These are phyloP conservation scores for Citrus medica DNA, from an alignment of 345 rosid species.

Conservation along the genomic window DNA sequence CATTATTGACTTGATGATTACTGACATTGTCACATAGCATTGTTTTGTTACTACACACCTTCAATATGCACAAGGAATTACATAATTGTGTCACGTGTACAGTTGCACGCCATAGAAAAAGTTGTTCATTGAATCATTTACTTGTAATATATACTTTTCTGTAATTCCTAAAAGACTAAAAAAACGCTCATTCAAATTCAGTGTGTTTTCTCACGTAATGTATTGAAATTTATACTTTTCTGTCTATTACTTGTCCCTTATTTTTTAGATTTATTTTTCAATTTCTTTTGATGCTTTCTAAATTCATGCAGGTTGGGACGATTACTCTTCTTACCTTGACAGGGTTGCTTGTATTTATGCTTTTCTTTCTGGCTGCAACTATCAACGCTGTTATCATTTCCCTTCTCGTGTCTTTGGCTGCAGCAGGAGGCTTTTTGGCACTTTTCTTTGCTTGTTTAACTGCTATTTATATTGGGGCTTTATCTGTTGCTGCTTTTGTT, in stretches of 20 bases:
- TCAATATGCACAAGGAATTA: neutral
- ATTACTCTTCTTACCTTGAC: conserved; percentile 61
- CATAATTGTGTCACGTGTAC: neutral
- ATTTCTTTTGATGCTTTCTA: conserved; percentile 1
- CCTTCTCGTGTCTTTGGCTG: conserved; percentile 76
- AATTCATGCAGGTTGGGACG: conserved; percentile 69
- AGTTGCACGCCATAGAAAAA: neutral
- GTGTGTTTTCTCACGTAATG: no score
- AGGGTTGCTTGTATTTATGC: conserved; percentile 66
- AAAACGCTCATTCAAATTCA: no score
- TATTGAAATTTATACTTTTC: no score
- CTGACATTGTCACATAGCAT: neutral
- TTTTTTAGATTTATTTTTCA: neutral
- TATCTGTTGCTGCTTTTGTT: conserved; percentile 65
- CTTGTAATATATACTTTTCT: no score
- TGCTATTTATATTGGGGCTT: conserved; percentile 73
- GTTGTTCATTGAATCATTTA: neutral
- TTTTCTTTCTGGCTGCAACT: conserved; percentile 82
- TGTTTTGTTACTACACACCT: neutral
- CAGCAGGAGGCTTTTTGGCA: conserved; percentile 87
- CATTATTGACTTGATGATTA: no score
- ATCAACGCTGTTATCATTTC: conserved; percentile 66
- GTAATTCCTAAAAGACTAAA: no score
- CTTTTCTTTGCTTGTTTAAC: conserved; percentile 65
- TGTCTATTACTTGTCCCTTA: neutral